Base-by-base conservation (phyloP, 495 filamentous ascomycete species). In the Penicillium parvum region DNA sequence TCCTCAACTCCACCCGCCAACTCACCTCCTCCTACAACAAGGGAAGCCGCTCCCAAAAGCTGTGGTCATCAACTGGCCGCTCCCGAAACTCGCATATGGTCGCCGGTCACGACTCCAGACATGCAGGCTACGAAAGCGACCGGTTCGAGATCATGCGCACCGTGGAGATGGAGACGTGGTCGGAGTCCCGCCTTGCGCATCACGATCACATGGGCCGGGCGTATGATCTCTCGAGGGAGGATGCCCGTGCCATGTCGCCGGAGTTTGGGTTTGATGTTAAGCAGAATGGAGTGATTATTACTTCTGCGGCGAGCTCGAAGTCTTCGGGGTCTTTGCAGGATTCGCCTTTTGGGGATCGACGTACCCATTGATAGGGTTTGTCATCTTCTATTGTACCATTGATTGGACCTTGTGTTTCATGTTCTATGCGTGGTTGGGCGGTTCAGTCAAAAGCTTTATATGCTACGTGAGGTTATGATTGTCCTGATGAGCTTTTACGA, bases 101-200 rank as follows among this genome's bases (percentile, higher is more conserved):
- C 4, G 18, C 32, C 2, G 9, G 26, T 4, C 27, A 32, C 11
- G 45, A 37, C n/a, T 16, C 19, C 1, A 36, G 30, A 4, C 53
- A 47, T 11, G 35, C 32, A 4, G 40, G 37, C 15, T 54, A 49
- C 18, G 53, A 54, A 38, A 55, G 44, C 22, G 55, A 60, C 32
- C 44, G 40, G 1, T 54, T 52, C 28, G 58, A 47, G 18, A 59
- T 62, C 18, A 54, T 57, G 50, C 53, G 58, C 22, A 58, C 57
- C 5, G 60, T 69, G 2, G 65, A 69, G 37, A 59, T 69, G 57
- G 60, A 67, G 34, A 64, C 47, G 2, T 63, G 57, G 53, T 40
- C 48, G 5, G 63, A 66, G 27, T 41, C 54, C 1, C 37, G 53
- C 21, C 36, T 43, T n/a, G 40, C 37, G 3, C 49, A 45, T 21